Base-by-base conservation (phyloP, 2,329 filamentous ascomycete species). In the Ophiostoma pallidulum region DNA sequence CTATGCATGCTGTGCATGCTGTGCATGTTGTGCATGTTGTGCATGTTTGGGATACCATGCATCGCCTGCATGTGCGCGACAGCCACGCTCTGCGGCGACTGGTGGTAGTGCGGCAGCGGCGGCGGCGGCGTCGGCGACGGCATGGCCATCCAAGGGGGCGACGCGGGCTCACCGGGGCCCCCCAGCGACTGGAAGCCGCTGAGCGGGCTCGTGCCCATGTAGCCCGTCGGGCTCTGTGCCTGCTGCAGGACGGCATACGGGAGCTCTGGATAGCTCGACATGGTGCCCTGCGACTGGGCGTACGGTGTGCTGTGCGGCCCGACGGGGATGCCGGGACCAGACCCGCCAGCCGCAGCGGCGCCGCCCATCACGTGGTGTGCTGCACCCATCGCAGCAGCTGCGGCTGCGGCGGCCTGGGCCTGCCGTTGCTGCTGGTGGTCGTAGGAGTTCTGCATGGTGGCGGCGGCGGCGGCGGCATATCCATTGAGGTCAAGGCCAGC, bases 141-240 rank as follows among this genome's bases (percentile, higher is more conserved):
- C 61, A 82, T 72, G 32, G 73, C 72, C 61, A 82, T 75, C 80
- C 80, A 83, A 47, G 71, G 72, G 5, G 84, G 82, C 8, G 84
- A 86, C 4, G 32, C 69, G 20, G 80, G 66, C 53, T 80, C 78
- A 32, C 71, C 74, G 4, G n/a, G n/a, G n/a, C n/a, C n/a, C n/a
- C 67, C 70, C 61, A 84, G 74, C 3, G 77, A n/a, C n/a, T n/a
- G 72, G 47, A 82, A 85, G 16, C 76, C 77, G 46, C 68, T 66
- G 41, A 81, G 65, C 13, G 77, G 72, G 55, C 72, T 76, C 41
- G 72, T 70, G 40, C 68, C 72, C 64, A 80, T 71, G 54, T 73
- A 78, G 54, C 66, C 68, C 12, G 71, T 66, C 8, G 75, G 71
- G 53, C 72, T 76, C 50, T 74, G 74, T 2, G 68, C 68, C 56